These are phyloP conservation scores for Hypoxylon sp. DNA, from an alignment of 2,329 filamentous ascomycete genomes.

Conservation along the genomic window DNA sequence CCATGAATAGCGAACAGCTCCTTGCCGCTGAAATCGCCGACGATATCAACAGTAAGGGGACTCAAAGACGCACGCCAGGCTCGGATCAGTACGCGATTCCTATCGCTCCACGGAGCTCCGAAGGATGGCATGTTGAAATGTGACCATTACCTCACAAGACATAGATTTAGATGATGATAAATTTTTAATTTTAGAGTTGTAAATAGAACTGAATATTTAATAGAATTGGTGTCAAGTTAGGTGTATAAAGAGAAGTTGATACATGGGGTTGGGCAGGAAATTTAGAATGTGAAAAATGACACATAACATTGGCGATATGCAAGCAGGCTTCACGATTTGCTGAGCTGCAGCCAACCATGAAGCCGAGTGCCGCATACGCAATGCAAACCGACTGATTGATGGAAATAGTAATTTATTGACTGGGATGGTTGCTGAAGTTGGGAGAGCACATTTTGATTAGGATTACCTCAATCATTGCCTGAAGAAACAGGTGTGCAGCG, in stretches of 20 bases:
- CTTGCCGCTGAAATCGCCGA: constrained; percentile 78
- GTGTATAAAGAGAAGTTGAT: no score
- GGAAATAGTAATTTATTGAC: no score
- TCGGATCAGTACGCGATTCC: not conserved
- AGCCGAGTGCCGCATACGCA: no score
- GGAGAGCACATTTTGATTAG: no score
- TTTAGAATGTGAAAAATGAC: constrained; percentile 6
- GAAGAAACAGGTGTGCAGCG: no score
- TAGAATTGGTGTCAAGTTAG: not conserved
- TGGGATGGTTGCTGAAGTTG: no score
- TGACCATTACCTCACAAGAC: not conserved
- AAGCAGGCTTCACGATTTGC: not conserved
- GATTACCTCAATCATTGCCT: no score
- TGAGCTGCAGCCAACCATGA: constrained; percentile 1
- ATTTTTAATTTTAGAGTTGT: no score
- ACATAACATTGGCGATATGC: constrained; percentile 1
- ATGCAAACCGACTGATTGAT: no score
- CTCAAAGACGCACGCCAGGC: constrained; percentile 32
- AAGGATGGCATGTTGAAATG: constrained; percentile 5
- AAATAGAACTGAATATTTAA: not conserved
- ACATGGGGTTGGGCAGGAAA: constrained; percentile 5
- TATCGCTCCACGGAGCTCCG: not conserved
- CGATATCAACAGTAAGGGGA: constrained; percentile 65
- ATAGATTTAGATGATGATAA: not conserved
- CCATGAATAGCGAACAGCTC: constrained; percentile 78